phyloP scores from a whole-genome alignment of 1,284 basidiomycete genomes.

The Ganoderma resinaceum region DNA sequence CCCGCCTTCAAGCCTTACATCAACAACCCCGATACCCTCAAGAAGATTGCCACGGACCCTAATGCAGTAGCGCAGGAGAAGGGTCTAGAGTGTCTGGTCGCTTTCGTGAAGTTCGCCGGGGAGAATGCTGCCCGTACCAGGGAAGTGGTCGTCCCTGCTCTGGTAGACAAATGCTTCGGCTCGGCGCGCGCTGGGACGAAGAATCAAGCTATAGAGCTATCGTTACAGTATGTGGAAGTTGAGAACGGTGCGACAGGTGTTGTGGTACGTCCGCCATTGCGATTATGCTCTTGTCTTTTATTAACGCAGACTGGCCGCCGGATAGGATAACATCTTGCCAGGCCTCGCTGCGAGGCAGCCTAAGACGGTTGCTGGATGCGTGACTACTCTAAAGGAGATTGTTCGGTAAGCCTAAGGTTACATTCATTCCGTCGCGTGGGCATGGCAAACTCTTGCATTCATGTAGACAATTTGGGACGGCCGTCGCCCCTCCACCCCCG shows the following conservation, averaged over 20 bases:
- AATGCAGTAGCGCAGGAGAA: conserved; percentile 99
- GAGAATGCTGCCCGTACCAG: conserved; percentile 86
- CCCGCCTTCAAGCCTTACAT: conserved; percentile 93
- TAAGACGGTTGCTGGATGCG: conserved; percentile 88
- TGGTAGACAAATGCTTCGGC: conserved; percentile 97
- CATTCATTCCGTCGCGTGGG: background rate
- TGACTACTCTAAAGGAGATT: conserved; percentile 85
- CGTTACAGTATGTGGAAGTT: conserved; percentile 91
- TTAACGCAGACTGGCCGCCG: conserved; percentile 37
- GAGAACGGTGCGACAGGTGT: conserved; percentile 91
- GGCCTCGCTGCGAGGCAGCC: conserved; percentile 94
- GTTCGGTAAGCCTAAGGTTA: conserved; percentile 53
- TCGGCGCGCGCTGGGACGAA: conserved; percentile 93
- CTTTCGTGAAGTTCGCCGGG: conserved; percentile 91
- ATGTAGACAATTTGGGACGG: conserved; percentile 82
- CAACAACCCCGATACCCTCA: conserved; percentile 79
- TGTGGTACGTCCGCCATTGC: conserved; percentile 69
- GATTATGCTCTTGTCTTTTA: conserved; percentile 24
- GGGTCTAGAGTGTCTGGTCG: conserved; percentile 86
- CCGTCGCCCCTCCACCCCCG: conserved; percentile 78
- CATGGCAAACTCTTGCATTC: background rate
- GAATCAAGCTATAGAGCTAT: conserved; percentile 86
- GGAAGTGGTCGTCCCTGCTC: conserved; percentile 82
- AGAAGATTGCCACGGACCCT: conserved; percentile 89
- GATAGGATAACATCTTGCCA: conserved; percentile 81